Evolutionary conservation across 2,329 filamentous ascomycete genomes (phyloP).

Genomic region (Fusarium domesticum): DNA sequence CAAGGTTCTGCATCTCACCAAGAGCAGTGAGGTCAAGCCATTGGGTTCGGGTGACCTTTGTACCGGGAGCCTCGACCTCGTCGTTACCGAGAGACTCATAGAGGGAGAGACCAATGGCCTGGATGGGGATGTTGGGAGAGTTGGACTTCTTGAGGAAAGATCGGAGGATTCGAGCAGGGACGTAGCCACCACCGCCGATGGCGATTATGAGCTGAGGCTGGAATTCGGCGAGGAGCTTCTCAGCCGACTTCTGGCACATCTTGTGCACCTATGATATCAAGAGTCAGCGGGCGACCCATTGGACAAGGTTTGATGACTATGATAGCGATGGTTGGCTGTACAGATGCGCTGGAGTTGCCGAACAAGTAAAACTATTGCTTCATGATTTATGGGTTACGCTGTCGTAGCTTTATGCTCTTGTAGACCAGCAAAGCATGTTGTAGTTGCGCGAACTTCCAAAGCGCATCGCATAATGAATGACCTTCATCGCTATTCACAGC

Average conservation of each 20-base stretch:
- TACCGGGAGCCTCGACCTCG: conserved; percentile 69
- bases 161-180: conserved; percentile 92
- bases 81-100: conserved; percentile 77
- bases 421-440: conserved; percentile 5
- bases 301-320: neutral
- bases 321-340: neutral
- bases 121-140: conserved; percentile 93
- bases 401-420: too few relatives aligned
- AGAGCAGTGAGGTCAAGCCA: conserved; percentile 90
- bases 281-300: conserved; percentile 12
- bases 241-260: conserved; percentile 84
- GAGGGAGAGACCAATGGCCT: conserved; percentile 95
- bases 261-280: conserved; percentile 75
- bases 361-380: too few relatives aligned
- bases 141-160: conserved; percentile 93
- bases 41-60: conserved; percentile 94
- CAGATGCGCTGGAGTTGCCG: too few relatives aligned
- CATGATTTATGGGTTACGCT: too few relatives aligned
- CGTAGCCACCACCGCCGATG: conserved; percentile 95
- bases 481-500: conserved; percentile 20
- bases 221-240: conserved; percentile 78
- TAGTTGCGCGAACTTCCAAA: conserved; percentile 8
- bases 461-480: conserved; percentile 16
- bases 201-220: conserved; percentile 96
- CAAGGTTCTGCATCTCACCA: conserved; percentile 60